Evolutionary conservation across 75 land plant genomes (phyloP).

Genomic region (Pinus taeda): DNA sequence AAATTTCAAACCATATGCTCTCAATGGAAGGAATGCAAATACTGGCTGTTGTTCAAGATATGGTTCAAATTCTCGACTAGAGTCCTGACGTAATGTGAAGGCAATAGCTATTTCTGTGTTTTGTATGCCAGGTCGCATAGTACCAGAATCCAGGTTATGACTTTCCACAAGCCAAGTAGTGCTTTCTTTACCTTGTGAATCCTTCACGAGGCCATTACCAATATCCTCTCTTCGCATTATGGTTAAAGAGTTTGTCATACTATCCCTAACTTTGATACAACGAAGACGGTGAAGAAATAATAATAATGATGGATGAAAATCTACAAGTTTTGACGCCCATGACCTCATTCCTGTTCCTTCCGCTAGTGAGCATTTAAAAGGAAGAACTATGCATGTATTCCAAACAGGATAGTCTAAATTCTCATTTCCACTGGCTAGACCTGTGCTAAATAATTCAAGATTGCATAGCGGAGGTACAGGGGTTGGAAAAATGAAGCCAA

Average conservation of each 20-base stretch:
- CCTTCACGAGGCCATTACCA: constrained; percentile 72
- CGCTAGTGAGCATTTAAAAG: constrained; percentile 47
- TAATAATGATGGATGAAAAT: constrained; percentile 86
- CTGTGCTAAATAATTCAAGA: constrained; percentile 16
- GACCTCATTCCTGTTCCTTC: constrained; percentile 39
- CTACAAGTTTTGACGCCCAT: constrained; percentile 62
- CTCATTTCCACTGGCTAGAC: constrained; percentile 23
- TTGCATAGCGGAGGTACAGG: constrained; percentile 40
- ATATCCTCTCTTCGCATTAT: constrained; percentile 69
- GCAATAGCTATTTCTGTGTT: constrained; percentile 81
- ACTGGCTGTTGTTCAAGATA: constrained; percentile 70
- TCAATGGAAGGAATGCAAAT: constrained; percentile 89
- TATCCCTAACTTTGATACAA: constrained; percentile 65
- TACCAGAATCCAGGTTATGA: constrained; percentile 39
- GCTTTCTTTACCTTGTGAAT: constrained; percentile 51
- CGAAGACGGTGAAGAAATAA: constrained; percentile 79
- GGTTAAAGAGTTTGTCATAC: constrained; percentile 41
- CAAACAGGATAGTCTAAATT: constrained; percentile 25
- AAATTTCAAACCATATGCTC: constrained; percentile 88
- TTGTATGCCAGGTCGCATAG: constrained; percentile 50
- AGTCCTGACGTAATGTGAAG: constrained; percentile 58
- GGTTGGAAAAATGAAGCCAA: constrained; percentile 95
- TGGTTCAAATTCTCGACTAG: constrained; percentile 47
- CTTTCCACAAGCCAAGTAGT: constrained; percentile 74
- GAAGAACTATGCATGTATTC: constrained; percentile 92